These are phyloP conservation scores for Mycena sp. DNA, from an alignment of 1,284 basidiomycete species.

Conservation along the genomic window DNA sequence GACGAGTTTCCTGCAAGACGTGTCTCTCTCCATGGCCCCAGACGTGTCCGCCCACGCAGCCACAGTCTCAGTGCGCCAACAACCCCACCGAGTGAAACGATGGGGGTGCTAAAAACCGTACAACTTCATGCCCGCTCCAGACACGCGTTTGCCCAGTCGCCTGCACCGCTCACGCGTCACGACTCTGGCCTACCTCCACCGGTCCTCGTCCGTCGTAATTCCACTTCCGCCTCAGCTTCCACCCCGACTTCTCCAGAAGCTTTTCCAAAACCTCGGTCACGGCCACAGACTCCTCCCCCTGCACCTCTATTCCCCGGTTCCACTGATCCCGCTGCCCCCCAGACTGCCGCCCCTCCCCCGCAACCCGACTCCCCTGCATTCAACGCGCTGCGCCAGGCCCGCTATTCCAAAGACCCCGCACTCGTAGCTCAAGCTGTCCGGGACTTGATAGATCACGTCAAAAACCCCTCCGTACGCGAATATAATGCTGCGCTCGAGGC, in stretches of 20 bases:
- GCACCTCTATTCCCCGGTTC: not conserved
- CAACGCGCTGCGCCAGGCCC: constrained; percentile 36
- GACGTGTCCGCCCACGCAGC: constrained; percentile 59
- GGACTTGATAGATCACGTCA: constrained; percentile 35
- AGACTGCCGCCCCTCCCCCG: constrained; percentile 39
- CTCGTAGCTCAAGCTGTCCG: constrained; percentile 42
- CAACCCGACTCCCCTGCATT: constrained; percentile 26
- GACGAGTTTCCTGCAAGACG: constrained; percentile 56
- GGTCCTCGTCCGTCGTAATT: constrained; percentile 54
- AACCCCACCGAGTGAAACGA: constrained; percentile 50
- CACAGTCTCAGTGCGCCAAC: constrained; percentile 57
- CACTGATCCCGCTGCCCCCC: constrained; percentile 43
- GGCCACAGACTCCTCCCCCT: constrained; percentile 11
- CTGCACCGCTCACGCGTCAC: constrained; percentile 17
- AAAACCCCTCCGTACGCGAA: constrained; percentile 50
- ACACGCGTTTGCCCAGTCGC: constrained; percentile 56
- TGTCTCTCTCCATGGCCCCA: constrained; percentile 43
- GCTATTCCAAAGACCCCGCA: constrained; percentile 32
- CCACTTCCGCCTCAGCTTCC: constrained; percentile 52
- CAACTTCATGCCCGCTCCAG: constrained; percentile 66
- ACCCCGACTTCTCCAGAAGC: constrained; percentile 31
- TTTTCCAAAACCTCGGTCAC: constrained; percentile 27
- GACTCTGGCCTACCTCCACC: constrained; percentile 32
- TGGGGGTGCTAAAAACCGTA: constrained; percentile 67
- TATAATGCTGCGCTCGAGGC: constrained; percentile 78